Base-by-base conservation (phyloP, 306 rosid genomes). In the Inga leiocalycina region DNA sequence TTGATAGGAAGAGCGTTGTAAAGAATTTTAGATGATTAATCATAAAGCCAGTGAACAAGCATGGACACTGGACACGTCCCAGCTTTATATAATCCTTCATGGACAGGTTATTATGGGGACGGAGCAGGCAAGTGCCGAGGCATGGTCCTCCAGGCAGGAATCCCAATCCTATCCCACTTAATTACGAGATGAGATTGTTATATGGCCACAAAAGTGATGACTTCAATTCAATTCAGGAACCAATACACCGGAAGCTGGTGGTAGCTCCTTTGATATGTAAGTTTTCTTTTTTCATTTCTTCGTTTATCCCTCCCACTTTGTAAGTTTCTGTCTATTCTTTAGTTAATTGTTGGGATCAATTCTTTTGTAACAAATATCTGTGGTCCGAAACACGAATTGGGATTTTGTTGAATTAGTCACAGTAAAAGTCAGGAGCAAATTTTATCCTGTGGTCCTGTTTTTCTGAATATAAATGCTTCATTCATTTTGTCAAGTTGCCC, bases 311-410 rank as follows among this genome's bases (percentile, higher is more conserved):
- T 24, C 37, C 82, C 87, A 51, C 32, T 79, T 73, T 84, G 90
- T 89, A 86, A 84, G 62, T 71, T 72, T 72, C 44, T 83, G 86
- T 82, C 83, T 46, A 82, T 85, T 89, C 86, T 80, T 84, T 87
- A 77, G 84, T 74, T 79, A 11, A 11, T 71, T 71, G 87, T 83
- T 77, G 86, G 88, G 86, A 86, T 88, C 83, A 74, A 89, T 92
- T 89, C 91, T 89, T 92, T 93, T 93, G 96, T 89, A 88, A 85
- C 88, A 93, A 84, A 87, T 22, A 83, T 59, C 73, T 84, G 81
- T 80, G 43, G 71, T 32, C 34, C 43, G 71, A 65, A 65, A 65
- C 51, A 68, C 81, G 75, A 75, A 76, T 83, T 79, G 78, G 64
- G 76, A 78, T 77, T 56, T 56, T n/a, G 73, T 62, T 79, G 75